Base-by-base conservation (phyloP, 2,329 filamentous ascomycete genomes). In the Pseudogymnoascus pannorum region DNA sequence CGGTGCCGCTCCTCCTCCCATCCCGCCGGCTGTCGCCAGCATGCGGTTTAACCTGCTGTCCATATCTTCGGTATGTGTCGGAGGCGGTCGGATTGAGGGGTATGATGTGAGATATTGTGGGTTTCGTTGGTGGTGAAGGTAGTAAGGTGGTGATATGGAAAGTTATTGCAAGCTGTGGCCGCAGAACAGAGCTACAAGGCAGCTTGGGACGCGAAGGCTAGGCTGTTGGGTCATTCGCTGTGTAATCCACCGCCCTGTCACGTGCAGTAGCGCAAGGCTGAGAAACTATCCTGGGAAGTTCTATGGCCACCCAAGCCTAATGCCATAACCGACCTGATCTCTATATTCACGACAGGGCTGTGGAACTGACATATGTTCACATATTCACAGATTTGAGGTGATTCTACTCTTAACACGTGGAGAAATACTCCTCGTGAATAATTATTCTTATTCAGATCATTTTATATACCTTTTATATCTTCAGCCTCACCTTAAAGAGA, bases 21-120 rank as follows among this genome's bases (percentile, higher is more conserved):
- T 87, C 69, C 87, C 86, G 69, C 85, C 83, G 70, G 89, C 89
- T 67, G 84, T 84, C 66, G 88, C 87, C 69, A 97, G 83, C 86
- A 97, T 88, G 74, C 89, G 86, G 78, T 90, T 92, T 76, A 97
- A 87, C 74, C 93, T 87, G 26, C 48, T 58, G 74, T 97, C 93
- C 93, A 97, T 97, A 40, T 36, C 57, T 58, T 4, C 35, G 35
- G 35, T 58, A 29, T 40, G 16, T 58, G 31, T 36, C 14, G 18
- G 31, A n/a, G 9, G 57, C 6, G 5, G 31, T 58, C 63, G 67
- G 24, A 54, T 54, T 54, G 48, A 31, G 48, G 48, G 48, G 24
- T 54, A 31, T 54, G 48, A 12, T 29, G 9, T 54, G 26, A 29
- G 48, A 8, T 18, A 31, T 31, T 18, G 26, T 18, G 48, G 1